Evolutionary conservation across 495 filamentous ascomycete species (phyloP).

Genomic region (Podospora fimiseda): DNA sequence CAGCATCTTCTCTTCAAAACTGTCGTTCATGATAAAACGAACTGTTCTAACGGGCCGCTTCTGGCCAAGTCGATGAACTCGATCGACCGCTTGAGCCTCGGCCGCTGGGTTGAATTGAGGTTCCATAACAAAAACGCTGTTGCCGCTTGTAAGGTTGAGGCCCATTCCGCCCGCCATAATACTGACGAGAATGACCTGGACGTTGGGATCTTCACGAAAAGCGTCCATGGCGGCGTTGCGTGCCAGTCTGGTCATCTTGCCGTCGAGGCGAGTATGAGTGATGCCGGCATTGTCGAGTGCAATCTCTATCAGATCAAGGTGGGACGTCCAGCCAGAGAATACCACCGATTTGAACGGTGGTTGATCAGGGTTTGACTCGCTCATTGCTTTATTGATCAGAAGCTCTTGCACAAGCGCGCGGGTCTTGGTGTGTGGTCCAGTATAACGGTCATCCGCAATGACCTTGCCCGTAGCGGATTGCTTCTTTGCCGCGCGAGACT

Average conservation of each 20-base stretch:
- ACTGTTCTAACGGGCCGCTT: constrained; percentile 72
- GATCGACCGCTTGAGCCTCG: constrained; percentile 89
- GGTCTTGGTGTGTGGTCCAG: constrained; percentile 86
- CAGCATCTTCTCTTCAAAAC: constrained; percentile 92
- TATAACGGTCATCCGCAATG: constrained; percentile 63
- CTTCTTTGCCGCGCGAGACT: constrained; percentile 35
- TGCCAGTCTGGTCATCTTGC: constrained; percentile 68
- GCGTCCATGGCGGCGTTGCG: constrained; percentile 64
- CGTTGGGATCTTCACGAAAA: constrained; percentile 65
- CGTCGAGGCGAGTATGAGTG: constrained; percentile 75
- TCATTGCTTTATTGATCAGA: constrained; percentile 51
- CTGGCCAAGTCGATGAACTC: constrained; percentile 90
- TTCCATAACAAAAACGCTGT: constrained; percentile 92
- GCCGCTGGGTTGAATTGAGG: constrained; percentile 95
- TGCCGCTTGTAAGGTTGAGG: constrained; percentile 81
- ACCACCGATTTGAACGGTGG: constrained; percentile 81
- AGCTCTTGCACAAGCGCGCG: constrained; percentile 67
- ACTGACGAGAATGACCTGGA: constrained; percentile 81
- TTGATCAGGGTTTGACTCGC: constrained; percentile 48
- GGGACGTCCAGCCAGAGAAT: constrained; percentile 89
- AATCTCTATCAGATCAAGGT: constrained; percentile 87
- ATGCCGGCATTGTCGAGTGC: constrained; percentile 65
- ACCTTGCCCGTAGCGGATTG: constrained; percentile 44
- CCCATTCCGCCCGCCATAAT: constrained; percentile 89
- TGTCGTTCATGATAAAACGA: constrained; percentile 80